These are phyloP conservation scores for Rhizophora apiculata DNA, from an alignment of 345 rosid species.

Conservation along the genomic window DNA sequence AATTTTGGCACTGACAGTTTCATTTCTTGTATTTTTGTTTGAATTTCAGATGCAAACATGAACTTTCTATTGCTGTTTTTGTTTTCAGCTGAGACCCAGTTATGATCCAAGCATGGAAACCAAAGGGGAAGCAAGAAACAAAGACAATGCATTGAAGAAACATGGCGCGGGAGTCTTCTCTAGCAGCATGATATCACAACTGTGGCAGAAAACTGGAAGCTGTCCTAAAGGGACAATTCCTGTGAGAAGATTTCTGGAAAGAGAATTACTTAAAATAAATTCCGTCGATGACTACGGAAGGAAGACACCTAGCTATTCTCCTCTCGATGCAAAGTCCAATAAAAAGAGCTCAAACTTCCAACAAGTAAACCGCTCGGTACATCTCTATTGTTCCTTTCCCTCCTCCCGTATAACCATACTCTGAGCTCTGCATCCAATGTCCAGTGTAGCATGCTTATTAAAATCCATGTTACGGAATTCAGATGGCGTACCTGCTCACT, in stretches of 20 bases:
- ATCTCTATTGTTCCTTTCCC: background rate
- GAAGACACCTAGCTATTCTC: conserved; percentile 15
- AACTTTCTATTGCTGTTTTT: background rate
- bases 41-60: background rate
- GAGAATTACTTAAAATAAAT: background rate
- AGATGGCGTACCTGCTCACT: conserved; percentile 48
- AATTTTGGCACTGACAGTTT: background rate
- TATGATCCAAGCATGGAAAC: conserved; percentile 17
- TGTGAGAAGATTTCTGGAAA: conserved; percentile 25
- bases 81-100: conserved; percentile 38
- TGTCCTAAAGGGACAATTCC: conserved; percentile 54
- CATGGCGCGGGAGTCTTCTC: background rate
- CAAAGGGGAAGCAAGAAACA: background rate
- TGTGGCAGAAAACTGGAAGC: conserved; percentile 46
- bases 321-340: background rate
- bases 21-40: background rate
- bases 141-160: background rate
- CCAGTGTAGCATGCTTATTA: background rate
- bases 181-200: conserved; percentile 23
- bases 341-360: conserved; percentile 22
- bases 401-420: background rate
- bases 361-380: conserved; percentile 43
- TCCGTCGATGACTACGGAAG: conserved; percentile 20
- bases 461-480: background rate
- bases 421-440: too few relatives aligned